phyloP scores from a whole-genome alignment of 78 protist species.

The Chrysochromulina parva region DNA sequence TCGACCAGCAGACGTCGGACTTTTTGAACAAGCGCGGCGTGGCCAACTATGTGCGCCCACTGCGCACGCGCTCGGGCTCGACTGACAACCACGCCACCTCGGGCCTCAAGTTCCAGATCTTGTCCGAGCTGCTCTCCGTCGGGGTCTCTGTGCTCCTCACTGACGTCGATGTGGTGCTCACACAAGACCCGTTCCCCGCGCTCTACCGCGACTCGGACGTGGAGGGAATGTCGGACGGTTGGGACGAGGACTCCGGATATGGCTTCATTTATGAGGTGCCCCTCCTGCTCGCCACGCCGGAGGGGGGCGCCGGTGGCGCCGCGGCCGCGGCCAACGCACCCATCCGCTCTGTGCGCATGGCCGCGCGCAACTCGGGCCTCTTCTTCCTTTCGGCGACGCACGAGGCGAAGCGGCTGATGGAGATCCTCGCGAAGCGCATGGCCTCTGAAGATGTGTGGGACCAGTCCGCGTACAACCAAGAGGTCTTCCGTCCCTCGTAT shows the following conservation, averaged over 20 bases:
- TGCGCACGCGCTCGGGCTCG: not conserved
- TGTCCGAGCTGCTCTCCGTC: not conserved
- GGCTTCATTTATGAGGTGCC: not conserved
- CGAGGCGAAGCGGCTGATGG: not conserved
- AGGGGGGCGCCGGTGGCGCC: too few relatives aligned
- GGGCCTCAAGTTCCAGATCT: not conserved
- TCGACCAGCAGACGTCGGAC: not conserved
- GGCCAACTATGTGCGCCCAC: not conserved
- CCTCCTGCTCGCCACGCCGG: not conserved
- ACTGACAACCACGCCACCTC: constrained; percentile 29
- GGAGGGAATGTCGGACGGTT: constrained; percentile 27
- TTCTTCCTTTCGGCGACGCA: constrained; percentile 6
- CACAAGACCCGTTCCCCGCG: not conserved
- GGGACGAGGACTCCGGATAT: not conserved
- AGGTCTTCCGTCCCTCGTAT: not conserved
- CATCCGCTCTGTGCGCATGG: not conserved
- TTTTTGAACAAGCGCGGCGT: not conserved
- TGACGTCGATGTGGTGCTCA: not conserved
- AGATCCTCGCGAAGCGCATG: not conserved
- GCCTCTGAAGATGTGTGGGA: not conserved
- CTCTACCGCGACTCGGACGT: constrained; percentile 11
- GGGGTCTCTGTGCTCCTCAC: not conserved
- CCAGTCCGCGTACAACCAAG: constrained; percentile 15
- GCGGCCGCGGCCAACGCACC: too few relatives aligned
- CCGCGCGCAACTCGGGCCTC: constrained; percentile 33